These are phyloP conservation scores for Suillus subluteus DNA, from an alignment of 768 basidiomycete species.

Conservation along the genomic window DNA sequence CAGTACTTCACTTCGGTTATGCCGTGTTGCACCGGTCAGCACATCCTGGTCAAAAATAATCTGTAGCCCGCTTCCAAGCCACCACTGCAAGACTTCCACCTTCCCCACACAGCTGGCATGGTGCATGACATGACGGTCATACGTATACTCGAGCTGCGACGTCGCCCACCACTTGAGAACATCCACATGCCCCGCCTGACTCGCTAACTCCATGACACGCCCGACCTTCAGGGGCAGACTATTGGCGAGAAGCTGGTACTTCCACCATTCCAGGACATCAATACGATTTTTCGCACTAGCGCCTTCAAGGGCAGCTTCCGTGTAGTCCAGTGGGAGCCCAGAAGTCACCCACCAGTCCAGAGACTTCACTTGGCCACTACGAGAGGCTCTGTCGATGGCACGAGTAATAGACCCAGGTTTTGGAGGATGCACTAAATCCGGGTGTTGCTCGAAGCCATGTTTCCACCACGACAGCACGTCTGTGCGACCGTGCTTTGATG, in stretches of 20 bases:
- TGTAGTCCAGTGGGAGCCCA: conserved; percentile 71
- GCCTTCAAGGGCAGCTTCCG: conserved; percentile 77
- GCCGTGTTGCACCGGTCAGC: conserved; percentile 76
- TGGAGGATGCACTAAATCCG: conserved; percentile 61
- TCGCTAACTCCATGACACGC: conserved; percentile 84
- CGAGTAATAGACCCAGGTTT: conserved; percentile 59
- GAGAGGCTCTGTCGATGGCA: conserved; percentile 78
- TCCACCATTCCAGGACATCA: conserved; percentile 86
- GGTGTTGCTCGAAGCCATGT: conserved; percentile 60
- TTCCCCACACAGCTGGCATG: conserved; percentile 82
- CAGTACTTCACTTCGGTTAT: conserved; percentile 79
- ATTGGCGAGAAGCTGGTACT: conserved; percentile 50
- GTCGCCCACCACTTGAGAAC: conserved; percentile 87
- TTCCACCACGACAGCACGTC: conserved; percentile 85
- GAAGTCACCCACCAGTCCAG: conserved; percentile 83
- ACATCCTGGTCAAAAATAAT: conserved; percentile 82
- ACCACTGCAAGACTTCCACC: conserved; percentile 83
- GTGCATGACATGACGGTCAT: conserved; percentile 76
- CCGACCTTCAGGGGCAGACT: conserved; percentile 77
- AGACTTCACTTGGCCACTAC: conserved; percentile 72
- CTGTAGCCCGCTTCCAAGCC: conserved; percentile 77
- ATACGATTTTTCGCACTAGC: conserved; percentile 80
- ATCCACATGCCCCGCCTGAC: conserved; percentile 73
- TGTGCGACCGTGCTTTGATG: conserved; percentile 74
- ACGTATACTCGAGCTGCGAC: conserved; percentile 77